Percentiles rank a stretch among this genome's conserved stretches.
phyloP scores from a whole-genome alignment of 177 flowering plant genomes.

The Vitis hybrid region DNA sequence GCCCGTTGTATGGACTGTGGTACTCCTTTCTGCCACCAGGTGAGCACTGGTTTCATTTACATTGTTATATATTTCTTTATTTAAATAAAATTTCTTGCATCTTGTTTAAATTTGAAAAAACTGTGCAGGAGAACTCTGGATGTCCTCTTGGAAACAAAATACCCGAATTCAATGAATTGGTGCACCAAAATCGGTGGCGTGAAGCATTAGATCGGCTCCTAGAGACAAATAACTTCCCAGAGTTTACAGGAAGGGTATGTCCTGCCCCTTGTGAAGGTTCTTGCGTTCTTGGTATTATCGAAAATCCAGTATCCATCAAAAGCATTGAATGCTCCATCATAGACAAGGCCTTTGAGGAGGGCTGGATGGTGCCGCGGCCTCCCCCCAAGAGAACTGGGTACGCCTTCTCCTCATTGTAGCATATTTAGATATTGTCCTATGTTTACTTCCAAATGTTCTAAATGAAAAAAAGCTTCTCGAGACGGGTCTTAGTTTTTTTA shows the following conservation, averaged over 20 bases:
- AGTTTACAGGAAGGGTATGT: constrained; percentile 97
- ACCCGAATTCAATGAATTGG: constrained; percentile 97
- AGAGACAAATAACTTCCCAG: constrained; percentile 98
- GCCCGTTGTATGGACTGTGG: constrained; percentile 99
- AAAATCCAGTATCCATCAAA: constrained; percentile 97
- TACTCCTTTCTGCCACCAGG: constrained; percentile 99
- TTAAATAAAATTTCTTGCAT: neutral
- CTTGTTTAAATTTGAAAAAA: neutral
- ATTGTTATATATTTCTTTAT: neutral
- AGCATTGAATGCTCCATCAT: constrained; percentile 94
- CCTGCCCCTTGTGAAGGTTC: constrained; percentile 99
- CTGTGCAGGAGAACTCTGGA: constrained; percentile 82
- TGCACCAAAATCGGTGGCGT: constrained; percentile 96
- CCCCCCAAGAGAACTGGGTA: constrained; percentile 89
- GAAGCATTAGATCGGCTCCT: constrained; percentile 92
- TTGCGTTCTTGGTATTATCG: constrained; percentile 98
- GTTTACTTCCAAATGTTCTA: no score
- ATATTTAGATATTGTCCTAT: no score
- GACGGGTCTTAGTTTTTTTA: no score
- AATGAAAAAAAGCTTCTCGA: no score
- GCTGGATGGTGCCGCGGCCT: constrained; percentile 99
- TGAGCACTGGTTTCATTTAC: constrained; percentile 15
- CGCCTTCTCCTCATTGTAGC: constrained; percentile 8
- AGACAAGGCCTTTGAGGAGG: constrained; percentile 97
- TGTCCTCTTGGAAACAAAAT: constrained; percentile 99